Base-by-base conservation (phyloP, 116 monocot genomes). In the Thalassia testudinum region DNA sequence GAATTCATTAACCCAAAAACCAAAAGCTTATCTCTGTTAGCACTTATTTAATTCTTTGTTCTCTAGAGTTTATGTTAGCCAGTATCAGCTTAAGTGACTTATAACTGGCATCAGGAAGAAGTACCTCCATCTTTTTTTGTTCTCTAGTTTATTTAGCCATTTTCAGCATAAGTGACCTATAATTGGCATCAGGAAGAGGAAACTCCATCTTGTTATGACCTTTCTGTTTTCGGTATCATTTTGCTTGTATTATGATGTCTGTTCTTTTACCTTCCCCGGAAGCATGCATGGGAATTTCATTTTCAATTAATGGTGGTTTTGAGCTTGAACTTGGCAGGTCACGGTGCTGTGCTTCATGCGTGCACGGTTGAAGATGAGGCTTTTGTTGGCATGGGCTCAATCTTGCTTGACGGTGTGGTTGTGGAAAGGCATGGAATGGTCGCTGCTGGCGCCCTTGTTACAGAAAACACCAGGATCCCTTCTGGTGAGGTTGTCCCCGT, bases 281-380 rank as follows among this genome's bases (percentile, higher is more conserved):
- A 2, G 18, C 2, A 18, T 27, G 5, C 28, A 8, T 66, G 26
- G 26, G 37, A 30, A 17, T 30, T 54, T 52, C 43, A 11, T 42
- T 15, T 25, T 45, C 45, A 3, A 45, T 15, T 45, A 45, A 45
- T 45, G 45, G 45, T 45, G 45, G 19, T 45, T 7, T 45, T 45
- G 45, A 45, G 15, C 19, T 65, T 44, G 21, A 38, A 38, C 50
- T 49, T 72, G n/a, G 49, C 69, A 91, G 91, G 91, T 45, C 91
- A 91, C 66, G 79, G 79, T 64, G 86, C 91, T 59, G 86, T 85
- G 12, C 65, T 91, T 30, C 86, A 91, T 70, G 91, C 86, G 58
- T 91, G 91, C 66, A 85, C 74, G 38, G 74, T 91, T 50, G 82
- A 91, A 66, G 85, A 91, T 59, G 91, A 91, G 61, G 73, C 91